Base-by-base conservation (phyloP, 1,284 basidiomycete species). In the Dichomitus squalens region DNA sequence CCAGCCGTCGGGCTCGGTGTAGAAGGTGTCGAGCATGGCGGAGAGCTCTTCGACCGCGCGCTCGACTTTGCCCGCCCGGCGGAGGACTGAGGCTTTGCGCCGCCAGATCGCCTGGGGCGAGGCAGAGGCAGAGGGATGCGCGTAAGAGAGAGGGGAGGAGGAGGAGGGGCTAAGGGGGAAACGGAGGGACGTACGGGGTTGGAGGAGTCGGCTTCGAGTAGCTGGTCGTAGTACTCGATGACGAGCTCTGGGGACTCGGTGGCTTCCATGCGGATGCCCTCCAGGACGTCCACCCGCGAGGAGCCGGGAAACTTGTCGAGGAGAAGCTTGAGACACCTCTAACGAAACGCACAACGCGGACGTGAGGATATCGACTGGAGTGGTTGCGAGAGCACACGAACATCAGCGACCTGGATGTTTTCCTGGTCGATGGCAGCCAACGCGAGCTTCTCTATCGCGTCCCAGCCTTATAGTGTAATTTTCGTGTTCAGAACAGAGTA, bases 1-100 rank as follows among this genome's bases (percentile, higher is more conserved):
- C 97, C 96, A 99, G 4, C 85, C 95, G 64, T 96, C 91, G 0
- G 93, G 80, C 68, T 99, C 96, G 27, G 87, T 86, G 72, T 98
- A 98, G 73, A 96, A 95, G 0, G 88, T 95, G 69, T 98, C 96
- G 35, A 98, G 83, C 69, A 94, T 91, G 33, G 81, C 76, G 20
- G 87, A 85, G 6, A 99, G 81, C 61, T 93, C 86, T 9, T 88
- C 80, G 1, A 95, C 87, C 0, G 92, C 87, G 39, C 81, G 79
- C 44, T 88, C 82, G 4, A 84, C 73, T 66, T 83, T 82, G 48
- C 87, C 85, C n/a, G 76, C 75, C 18, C 83, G 77, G 48, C 84
- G 74, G 3, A 87, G 75, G 36, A 95, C 83, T 0, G 91, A 86
- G 60, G 96, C 88, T 48, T 89, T 81, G 9, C 96, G 85, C 70